These are phyloP conservation scores for Aureobasidium subglaciale DNA, from an alignment of 2,329 filamentous ascomycete species.

Conservation along the genomic window DNA sequence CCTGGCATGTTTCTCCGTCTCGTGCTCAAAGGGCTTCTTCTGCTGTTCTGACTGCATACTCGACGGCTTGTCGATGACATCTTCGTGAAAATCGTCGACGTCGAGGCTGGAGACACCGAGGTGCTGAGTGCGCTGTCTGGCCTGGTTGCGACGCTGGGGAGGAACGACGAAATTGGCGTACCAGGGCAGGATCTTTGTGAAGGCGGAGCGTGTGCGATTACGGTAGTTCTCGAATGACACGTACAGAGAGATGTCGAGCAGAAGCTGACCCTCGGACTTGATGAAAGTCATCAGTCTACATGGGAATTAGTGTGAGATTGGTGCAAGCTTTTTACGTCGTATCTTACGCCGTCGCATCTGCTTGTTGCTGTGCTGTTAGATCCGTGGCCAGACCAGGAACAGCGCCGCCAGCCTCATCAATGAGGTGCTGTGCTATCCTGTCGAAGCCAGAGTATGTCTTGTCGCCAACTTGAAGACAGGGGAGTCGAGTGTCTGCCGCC, in stretches of 20 bases:
- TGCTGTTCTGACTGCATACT: slow-evolving; percentile 21
- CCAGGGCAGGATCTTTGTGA: slow-evolving; percentile 72
- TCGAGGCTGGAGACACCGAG: slow-evolving; percentile 42
- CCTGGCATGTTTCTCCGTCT: slow-evolving; percentile 34
- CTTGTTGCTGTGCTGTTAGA: slow-evolving; percentile 9
- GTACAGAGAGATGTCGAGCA: slow-evolving; percentile 83
- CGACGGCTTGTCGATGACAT: slow-evolving; percentile 28
- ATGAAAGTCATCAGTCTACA: slow-evolving; percentile 47
- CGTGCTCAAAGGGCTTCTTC: slow-evolving; percentile 23
- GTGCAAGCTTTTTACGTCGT: neutral
- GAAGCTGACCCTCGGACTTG: slow-evolving; percentile 63
- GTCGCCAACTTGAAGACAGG: slow-evolving; percentile 45
- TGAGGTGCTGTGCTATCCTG: slow-evolving; percentile 54
- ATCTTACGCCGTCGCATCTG: slow-evolving; percentile 17
- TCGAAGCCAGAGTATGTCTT: slow-evolving; percentile 55
- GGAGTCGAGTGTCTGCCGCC: slow-evolving; percentile 19
- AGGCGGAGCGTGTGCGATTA: slow-evolving; percentile 68
- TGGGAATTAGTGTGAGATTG: neutral
- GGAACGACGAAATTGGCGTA: slow-evolving; percentile 84
- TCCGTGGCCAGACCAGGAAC: slow-evolving; percentile 28
- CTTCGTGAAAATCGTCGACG: slow-evolving; percentile 34
- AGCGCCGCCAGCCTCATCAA: slow-evolving; percentile 23
- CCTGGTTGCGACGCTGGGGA: slow-evolving; percentile 61
- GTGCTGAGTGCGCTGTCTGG: slow-evolving; percentile 57
- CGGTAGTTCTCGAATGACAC: slow-evolving; percentile 86